A percentile compares a stretch with the other conserved stretches of the same genome.
These are phyloP conservation scores for Oemleria cerasiformis DNA, from an alignment of 306 rosid species.

Conservation along the genomic window DNA sequence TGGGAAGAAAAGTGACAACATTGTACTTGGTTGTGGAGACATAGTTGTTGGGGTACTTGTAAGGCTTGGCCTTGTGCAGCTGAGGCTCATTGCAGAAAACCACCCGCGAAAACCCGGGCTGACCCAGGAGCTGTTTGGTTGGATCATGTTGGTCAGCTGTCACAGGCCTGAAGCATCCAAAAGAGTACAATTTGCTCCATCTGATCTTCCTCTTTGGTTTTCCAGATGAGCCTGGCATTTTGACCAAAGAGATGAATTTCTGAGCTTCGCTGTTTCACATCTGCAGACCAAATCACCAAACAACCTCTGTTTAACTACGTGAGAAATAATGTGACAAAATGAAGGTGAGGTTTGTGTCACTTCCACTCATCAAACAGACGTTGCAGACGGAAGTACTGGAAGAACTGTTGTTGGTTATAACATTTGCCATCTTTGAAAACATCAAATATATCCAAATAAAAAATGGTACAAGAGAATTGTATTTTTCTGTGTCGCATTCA, in stretches of 20 bases:
- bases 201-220: slow-evolving; percentile 25
- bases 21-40: slow-evolving; percentile 35
- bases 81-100: slow-evolving; percentile 37
- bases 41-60: slow-evolving; percentile 25
- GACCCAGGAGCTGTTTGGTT: slow-evolving; percentile 11
- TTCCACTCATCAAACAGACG: not conserved
- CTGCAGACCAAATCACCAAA: not conserved
- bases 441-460: slow-evolving; percentile 9
- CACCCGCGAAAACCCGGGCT: slow-evolving; percentile 25
- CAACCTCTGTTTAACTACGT: not conserved
- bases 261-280: not conserved
- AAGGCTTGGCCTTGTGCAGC: slow-evolving; percentile 22
- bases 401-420: not conserved
- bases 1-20: slow-evolving; percentile 27
- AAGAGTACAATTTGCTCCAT: slow-evolving; percentile 35
- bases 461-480: slow-evolving; percentile 6
- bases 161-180: slow-evolving; percentile 21
- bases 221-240: slow-evolving; percentile 21
- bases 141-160: not conserved
- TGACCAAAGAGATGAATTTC: not conserved
- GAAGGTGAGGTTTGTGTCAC: not conserved
- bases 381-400: not conserved
- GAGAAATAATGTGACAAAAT: not conserved
- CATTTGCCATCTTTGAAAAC: not conserved
- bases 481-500: not conserved